phyloP scores from a whole-genome alignment of 2,329 filamentous ascomycete genomes.

The Ophiostoma piceae region DNA sequence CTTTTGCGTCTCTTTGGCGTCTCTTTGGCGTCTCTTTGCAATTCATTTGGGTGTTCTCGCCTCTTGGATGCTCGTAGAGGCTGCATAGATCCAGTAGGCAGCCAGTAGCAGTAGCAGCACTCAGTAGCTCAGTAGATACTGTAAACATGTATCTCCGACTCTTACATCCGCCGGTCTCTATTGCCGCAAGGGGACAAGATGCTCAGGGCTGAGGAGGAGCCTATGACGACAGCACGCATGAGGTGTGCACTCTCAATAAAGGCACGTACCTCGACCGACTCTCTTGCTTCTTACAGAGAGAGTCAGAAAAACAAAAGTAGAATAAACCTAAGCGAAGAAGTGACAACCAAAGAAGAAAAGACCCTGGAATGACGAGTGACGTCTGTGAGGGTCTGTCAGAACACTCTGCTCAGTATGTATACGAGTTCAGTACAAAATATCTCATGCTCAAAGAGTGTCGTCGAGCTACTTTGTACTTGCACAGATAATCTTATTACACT shows the following conservation, averaged over 20 bases:
- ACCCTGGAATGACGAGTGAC: not conserved
- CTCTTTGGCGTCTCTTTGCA: too few relatives aligned
- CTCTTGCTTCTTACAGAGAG: too few relatives aligned
- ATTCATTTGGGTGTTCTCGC: too few relatives aligned
- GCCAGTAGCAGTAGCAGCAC: too few relatives aligned
- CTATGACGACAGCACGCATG: not conserved
- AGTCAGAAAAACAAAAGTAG: not conserved
- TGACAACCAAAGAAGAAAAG: not conserved
- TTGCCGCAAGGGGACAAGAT: slow-evolving; percentile 7
- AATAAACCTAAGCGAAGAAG: not conserved
- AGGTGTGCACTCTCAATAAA: not conserved
- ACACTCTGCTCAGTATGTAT: too few relatives aligned
- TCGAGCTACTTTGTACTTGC: not conserved
- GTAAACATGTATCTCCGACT: too few relatives aligned
- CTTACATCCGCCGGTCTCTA: not conserved
- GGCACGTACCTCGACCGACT: too few relatives aligned
- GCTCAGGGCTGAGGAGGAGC: not conserved
- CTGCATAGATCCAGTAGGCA: too few relatives aligned
- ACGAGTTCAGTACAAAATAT: too few relatives aligned
- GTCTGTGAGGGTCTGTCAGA: not conserved
- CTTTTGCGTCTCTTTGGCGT: not conserved
- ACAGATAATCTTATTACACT: not conserved
- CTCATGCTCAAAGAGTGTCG: too few relatives aligned
- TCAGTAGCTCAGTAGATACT: too few relatives aligned
- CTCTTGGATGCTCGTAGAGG: too few relatives aligned